Base-by-base conservation (phyloP, 108 stramenopile genomes). In the Cyclotella sp. region DNA sequence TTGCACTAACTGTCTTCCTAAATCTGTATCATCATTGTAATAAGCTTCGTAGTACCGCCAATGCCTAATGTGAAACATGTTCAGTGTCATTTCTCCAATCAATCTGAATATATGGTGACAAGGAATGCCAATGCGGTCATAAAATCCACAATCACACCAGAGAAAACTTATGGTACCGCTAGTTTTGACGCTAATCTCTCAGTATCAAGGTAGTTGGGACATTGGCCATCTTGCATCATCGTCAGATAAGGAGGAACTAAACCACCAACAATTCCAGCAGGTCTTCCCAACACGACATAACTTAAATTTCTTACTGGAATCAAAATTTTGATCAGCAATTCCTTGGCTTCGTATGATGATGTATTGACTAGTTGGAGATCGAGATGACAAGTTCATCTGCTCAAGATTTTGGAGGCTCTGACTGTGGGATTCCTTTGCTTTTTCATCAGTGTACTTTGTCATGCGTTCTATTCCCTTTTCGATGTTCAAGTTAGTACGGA, bases 311-410 rank as follows among this genome's bases (percentile, higher is more conserved):
- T 54, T 54, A 13, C n/a, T 19, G 7, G 18, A 13, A 19, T 54
- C 53, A n/a, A 54, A 54, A n/a, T 54, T 54, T 54, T 54, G 53
- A 19, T 54, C 53, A n/a, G 53, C 53, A 19, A 54, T 54, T n/a
- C n/a, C 53, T 19, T 54, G 53, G 7, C n/a, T 19, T n/a, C n/a
- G n/a, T n/a, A n/a, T n/a, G n/a, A n/a, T n/a, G n/a, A n/a, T n/a
- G n/a, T n/a, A n/a, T n/a, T 54, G n/a, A n/a, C n/a, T n/a, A n/a
- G n/a, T n/a, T n/a, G n/a, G n/a, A n/a, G n/a, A n/a, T n/a, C n/a
- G n/a, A 7, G 53, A 54, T 13, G 53, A 54, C 6, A 19, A 7
- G 21, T n/a, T 54, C 7, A n/a, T 54, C 18, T 54, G n/a, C 15
- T 54, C n/a, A 7, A 19, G 12, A 54, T 54, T 7, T 13, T 7